Base-by-base conservation (phyloP, 257 asterid species). In the Gentiana macrophylla region DNA sequence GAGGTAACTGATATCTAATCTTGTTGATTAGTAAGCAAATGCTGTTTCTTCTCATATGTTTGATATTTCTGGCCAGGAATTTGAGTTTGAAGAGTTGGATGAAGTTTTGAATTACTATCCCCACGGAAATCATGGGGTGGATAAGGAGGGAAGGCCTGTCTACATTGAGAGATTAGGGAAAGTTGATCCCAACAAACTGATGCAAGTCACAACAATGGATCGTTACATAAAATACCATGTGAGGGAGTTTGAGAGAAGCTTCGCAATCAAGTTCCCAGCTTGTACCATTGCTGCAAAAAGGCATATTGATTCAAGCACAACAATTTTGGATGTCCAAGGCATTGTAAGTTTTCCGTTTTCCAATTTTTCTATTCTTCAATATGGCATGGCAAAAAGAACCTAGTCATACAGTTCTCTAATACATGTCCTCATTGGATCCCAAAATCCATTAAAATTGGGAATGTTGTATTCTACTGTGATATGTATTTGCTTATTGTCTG, bases 301-400 rank as follows among this genome's bases (percentile, higher is more conserved):
- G 61, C 94, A 88, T 75, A 77, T 92, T 53, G 99, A 92, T 44
- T 93, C 86, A 69, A 92, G 99, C 82, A 92, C 99, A n/a, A 92
- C 97, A 61, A 92, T 92, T 54, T 63, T 88, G 64, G 99, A 92
- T 76, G 99, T 92, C 68, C 94, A 88, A 74, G 99, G 99, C 80
- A 94, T 92, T 84, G 99, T 92, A 82, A 32, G 94, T 76, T 56
- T 43, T 52, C 62, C 56, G 38, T 49, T 24, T 32, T 55, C 4
- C 38, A 32, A 50, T 49, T 44, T n/a, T 4, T 55, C 24, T 24
- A 24, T 24, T 24, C 38, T 38, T 55, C 55, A 43, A 24, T 24
- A 24, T 33, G 46, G 6, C 24, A 24, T 24, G 24, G 24, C 24
- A 24, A 24, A 24, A 24, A 24, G 24, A 24, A 24, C 24, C 24